phyloP scores from a whole-genome alignment of 345 rosid genomes.

The Excoecaria cochinchinensis region DNA sequence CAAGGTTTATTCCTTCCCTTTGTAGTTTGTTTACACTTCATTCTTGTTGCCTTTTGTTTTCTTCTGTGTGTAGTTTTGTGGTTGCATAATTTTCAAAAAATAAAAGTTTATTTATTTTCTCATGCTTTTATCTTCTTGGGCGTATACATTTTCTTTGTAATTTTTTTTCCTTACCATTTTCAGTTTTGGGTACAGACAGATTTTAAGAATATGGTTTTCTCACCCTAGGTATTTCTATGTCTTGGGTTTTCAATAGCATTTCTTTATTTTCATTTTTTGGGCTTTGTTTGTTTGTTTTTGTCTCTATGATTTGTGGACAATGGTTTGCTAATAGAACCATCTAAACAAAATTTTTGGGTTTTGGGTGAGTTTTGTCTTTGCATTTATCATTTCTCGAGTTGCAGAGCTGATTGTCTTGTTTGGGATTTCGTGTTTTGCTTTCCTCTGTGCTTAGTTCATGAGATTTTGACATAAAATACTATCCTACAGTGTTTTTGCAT shows the following conservation, averaged over 20 bases:
- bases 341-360: slow-evolving; percentile 26
- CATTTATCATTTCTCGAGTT: slow-evolving; percentile 26
- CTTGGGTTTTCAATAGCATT: slow-evolving; percentile 16
- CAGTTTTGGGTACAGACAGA: slow-evolving; percentile 47
- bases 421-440: slow-evolving; percentile 26
- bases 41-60: slow-evolving; percentile 43
- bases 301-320: slow-evolving; percentile 28
- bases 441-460: slow-evolving; percentile 16
- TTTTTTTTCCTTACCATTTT: slow-evolving; percentile 25
- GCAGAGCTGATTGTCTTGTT: slow-evolving; percentile 17
- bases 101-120: not conserved
- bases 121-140: slow-evolving; percentile 59
- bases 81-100: slow-evolving; percentile 25
- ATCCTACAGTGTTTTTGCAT: not conserved
- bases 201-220: slow-evolving; percentile 49
- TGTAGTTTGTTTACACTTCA: slow-evolving; percentile 27
- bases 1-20: slow-evolving; percentile 90
- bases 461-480: slow-evolving; percentile 12
- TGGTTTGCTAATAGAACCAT: slow-evolving; percentile 36
- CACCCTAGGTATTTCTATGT: slow-evolving; percentile 53
- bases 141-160: slow-evolving; percentile 26
- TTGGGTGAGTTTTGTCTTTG: slow-evolving; percentile 38
- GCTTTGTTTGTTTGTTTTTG: slow-evolving; percentile 4
- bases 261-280: slow-evolving; percentile 6
- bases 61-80: slow-evolving; percentile 28